Conservation (phyloP, 192 early-diverging fungal genomes). For the Paraglomus brasilianum region DNA sequence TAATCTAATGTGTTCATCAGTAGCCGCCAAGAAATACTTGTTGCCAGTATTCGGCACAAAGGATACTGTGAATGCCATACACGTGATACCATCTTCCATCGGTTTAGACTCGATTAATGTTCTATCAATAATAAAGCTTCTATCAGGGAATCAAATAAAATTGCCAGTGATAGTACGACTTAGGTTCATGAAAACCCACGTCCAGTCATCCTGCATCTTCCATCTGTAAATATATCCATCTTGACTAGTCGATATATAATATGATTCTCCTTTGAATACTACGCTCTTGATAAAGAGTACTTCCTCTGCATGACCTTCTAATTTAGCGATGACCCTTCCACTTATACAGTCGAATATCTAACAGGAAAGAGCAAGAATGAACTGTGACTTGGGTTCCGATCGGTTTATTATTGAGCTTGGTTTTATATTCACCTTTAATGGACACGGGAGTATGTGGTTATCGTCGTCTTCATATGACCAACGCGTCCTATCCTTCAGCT, state of each 20-base stretch:
- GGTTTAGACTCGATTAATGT: slow-evolving; percentile 61
- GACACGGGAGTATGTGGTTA: slow-evolving; percentile 91
- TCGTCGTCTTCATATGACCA: slow-evolving; percentile 92
- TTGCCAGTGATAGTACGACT: neutral
- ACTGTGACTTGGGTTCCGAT: neutral
- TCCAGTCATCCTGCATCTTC: slow-evolving; percentile 82
- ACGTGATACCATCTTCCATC: slow-evolving; percentile 82
- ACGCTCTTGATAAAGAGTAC: slow-evolving; percentile 79
- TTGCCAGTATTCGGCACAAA: slow-evolving; percentile 94
- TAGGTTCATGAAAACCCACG: slow-evolving; percentile 40
- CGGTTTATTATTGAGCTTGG: neutral
- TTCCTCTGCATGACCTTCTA: slow-evolving; percentile 88
- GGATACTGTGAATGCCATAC: slow-evolving; percentile 95
- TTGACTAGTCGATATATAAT: slow-evolving; percentile 88
- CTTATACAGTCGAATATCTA: slow-evolving; percentile 79
- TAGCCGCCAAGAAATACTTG: slow-evolving; percentile 87
- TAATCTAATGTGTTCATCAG: slow-evolving; percentile 83
- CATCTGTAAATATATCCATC: slow-evolving; percentile 93
- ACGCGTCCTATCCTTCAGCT: slow-evolving; percentile 82
- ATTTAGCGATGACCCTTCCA: slow-evolving; percentile 74
- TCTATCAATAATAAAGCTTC: slow-evolving; percentile 33
- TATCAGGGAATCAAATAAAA: too few relatives aligned
- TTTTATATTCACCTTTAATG: slow-evolving; percentile 64
- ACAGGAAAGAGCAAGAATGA: neutral
- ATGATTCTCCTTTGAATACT: slow-evolving; percentile 75